Conservation (phyloP, 2,329 filamentous ascomycete species). For the Hyphodiscus sp. region DNA sequence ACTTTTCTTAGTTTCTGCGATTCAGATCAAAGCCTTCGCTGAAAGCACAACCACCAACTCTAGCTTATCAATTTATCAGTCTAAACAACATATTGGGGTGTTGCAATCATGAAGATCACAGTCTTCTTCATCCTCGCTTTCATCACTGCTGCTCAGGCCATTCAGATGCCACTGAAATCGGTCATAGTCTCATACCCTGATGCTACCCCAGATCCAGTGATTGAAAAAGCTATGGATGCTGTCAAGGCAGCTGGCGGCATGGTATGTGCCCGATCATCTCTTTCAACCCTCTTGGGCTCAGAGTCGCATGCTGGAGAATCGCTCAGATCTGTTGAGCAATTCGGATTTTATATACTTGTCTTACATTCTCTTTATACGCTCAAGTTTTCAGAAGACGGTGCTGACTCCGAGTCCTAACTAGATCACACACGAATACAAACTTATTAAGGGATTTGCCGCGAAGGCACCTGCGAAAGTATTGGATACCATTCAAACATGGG, state of each 20-base stretch:
- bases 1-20: not conserved
- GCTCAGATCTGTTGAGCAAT: too few relatives aligned
- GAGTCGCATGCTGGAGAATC: too few relatives aligned
- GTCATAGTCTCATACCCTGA: constrained; percentile 75
- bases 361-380: too few relatives aligned
- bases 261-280: too few relatives aligned
- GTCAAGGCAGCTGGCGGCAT: constrained; percentile 64
- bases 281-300: too few relatives aligned
- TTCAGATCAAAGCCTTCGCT: not conserved
- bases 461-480: constrained; percentile 64
- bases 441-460: constrained; percentile 69
- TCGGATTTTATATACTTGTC: too few relatives aligned
- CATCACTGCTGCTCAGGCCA: constrained; percentile 55
- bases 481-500: constrained; percentile 58
- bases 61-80: not conserved
- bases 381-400: too few relatives aligned
- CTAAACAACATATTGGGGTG: too few relatives aligned
- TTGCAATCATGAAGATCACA: constrained; percentile 54
- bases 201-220: constrained; percentile 56
- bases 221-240: constrained; percentile 65
- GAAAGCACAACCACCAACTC: not conserved
- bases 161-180: constrained; percentile 50
- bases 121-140: constrained; percentile 50
- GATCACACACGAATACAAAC: constrained; percentile 71
- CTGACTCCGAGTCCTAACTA: too few relatives aligned